Base-by-base conservation (phyloP, 306 rosid species). In the Rosa multiflora region DNA sequence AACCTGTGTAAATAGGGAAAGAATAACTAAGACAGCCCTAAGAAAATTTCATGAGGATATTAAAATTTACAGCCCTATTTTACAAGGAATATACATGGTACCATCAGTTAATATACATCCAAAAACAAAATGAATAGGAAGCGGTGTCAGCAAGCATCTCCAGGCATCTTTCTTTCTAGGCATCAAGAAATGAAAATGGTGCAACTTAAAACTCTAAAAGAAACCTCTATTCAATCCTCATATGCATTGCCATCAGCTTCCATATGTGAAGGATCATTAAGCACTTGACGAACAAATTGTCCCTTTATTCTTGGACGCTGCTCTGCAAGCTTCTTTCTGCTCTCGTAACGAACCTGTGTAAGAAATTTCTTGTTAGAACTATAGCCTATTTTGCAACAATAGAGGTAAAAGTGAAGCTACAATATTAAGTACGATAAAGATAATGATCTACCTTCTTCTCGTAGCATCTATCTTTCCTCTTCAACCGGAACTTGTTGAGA, bases 291-390 rank as follows among this genome's bases (percentile, higher is more conserved):
- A 64, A 96, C 97, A 76, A 96, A 93, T 82, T 96, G 99, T 80
- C 99, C 99, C 85, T 96, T 96, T 67, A 96, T 88, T 87, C 99
- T 84, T 1, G 97, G 99, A 43, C 99, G 97, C 86, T 93, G 98
- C 88, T 95, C 99, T 20, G 99, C 99, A 21, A 96, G 92, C 85
- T 96, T 96, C 85, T 96, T 96, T 80, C 99, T 83, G 92, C 99
- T 96, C 90, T 96, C 99, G 4, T 96, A 96, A 44, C 98, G 97
- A 82, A 96, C 99, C 99, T 96, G 75, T 62, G 32, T 49, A 78
- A 43, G 40, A 77, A 76, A 81, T 48, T 26, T 66, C 32, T 46
- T 11, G 67, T 74, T 83, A 76, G 76, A 71, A 58, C 43, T 67
- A 83, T 51, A 80, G 84, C 66, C 78, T 18, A 23, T 12, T 51